Conservation (phyloP, 495 filamentous ascomycete species). For the Monascus purpureus region DNA sequence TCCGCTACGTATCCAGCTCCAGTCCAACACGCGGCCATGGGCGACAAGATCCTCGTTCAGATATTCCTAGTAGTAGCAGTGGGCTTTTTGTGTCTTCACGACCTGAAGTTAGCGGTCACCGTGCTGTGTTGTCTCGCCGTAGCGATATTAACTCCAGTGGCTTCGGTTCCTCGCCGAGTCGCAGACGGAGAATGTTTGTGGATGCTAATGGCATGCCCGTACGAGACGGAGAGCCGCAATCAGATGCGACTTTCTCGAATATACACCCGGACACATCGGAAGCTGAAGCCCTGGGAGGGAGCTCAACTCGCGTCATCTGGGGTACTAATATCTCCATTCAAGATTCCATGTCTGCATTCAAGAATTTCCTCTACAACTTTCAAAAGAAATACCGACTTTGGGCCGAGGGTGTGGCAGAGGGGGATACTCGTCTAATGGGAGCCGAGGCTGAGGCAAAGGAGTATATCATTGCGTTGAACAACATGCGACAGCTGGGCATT, state of each 20-base stretch:
- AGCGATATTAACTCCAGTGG: conserved; percentile 74
- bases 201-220: conserved; percentile 69
- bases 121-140: conserved; percentile 40
- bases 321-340: conserved; percentile 91
- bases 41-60: conserved; percentile 39
- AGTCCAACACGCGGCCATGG: conserved; percentile 52
- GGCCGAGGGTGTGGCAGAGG: conserved; percentile 64
- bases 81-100: conserved; percentile 67
- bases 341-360: conserved; percentile 74
- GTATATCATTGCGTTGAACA: conserved; percentile 75
- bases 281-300: conserved; percentile 72
- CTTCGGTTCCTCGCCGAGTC: conserved; percentile 47
- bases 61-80: conserved; percentile 66
- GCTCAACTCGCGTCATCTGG: conserved; percentile 78
- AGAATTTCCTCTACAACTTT: conserved; percentile 82
- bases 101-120: conserved; percentile 33
- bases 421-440: conserved; percentile 50
- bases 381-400: conserved; percentile 88
- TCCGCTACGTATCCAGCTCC: conserved; percentile 77
- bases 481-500: conserved; percentile 75
- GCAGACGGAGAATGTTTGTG: conserved; percentile 61
- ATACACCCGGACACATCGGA: conserved; percentile 81
- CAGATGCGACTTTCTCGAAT: conserved; percentile 82
- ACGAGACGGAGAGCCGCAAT: conserved; percentile 35
- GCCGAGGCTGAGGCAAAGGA: conserved; percentile 50